Conservation (phyloP, 768 basidiomycete species). For the Termitomyces eurrhizus region DNA sequence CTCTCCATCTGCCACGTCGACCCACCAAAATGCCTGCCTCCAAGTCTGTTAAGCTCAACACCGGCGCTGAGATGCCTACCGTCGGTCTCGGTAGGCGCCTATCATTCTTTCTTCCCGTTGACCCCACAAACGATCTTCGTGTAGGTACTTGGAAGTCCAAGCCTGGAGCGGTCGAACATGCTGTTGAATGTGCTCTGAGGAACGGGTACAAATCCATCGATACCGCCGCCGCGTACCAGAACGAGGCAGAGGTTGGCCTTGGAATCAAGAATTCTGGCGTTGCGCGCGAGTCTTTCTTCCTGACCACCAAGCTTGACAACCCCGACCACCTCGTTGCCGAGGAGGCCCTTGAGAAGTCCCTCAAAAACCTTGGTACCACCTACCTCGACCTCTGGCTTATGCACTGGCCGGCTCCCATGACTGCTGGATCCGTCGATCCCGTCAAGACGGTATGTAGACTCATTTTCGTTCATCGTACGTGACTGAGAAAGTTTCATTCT, state of each 20-base stretch:
- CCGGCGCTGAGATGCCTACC: conserved; percentile 72
- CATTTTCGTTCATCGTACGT: not conserved
- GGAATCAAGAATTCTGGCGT: conserved; percentile 78
- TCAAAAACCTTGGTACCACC: conserved; percentile 62
- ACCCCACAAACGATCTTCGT: not conserved
- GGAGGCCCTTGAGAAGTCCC: conserved; percentile 64
- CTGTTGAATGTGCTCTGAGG: conserved; percentile 71
- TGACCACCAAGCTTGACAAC: conserved; percentile 74
- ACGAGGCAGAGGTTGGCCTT: conserved; percentile 78
- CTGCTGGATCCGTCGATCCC: conserved; percentile 40
- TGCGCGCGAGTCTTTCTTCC: conserved; percentile 68
- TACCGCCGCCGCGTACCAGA: conserved; percentile 66
- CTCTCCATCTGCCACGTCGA: not conserved
- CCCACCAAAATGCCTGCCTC: conserved; percentile 43
- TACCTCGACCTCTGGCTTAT: conserved; percentile 84
- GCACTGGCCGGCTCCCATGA: conserved; percentile 84
- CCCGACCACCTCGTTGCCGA: conserved; percentile 54
- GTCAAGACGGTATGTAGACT: conserved; percentile 37
- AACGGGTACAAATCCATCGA: conserved; percentile 73
- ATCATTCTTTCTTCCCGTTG: not conserved
- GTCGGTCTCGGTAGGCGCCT: conserved; percentile 54
- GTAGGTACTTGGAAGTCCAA: conserved; percentile 76
- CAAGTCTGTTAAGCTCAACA: conserved; percentile 61
- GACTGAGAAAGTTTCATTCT: not conserved
- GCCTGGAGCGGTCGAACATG: conserved; percentile 67